Evolutionary conservation across 495 filamentous ascomycete genomes (phyloP), one percentile per base, ranked within the genome.

Genomic region (Penicillium simplicissimum): DNA sequence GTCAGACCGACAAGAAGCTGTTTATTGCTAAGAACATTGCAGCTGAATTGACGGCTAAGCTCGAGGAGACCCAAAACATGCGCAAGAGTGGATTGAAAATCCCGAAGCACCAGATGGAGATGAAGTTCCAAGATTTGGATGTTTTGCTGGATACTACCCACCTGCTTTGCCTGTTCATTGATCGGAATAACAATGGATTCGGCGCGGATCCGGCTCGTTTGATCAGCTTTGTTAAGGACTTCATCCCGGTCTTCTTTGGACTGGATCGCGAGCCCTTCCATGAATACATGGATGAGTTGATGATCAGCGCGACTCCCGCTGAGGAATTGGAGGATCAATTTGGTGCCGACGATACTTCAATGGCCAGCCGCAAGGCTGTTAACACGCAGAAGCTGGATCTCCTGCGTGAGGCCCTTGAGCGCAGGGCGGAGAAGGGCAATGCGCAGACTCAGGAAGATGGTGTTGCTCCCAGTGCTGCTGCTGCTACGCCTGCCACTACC

Each of bases 241-340:
- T 98, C 64, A 85, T 98, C 56, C 87, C 92, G 0, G 77, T 86
- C 1, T 98, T 98, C 81, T 97, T 97, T 64, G 92, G 90, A 43
- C 79, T 98, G 62, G 84, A 94, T 49, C 83, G 85, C 4, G 87
- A 90, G 8, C 84, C 82, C 19, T 91, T 97, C 59, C 85, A 90
- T 59, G 83, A 88, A n/a, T 85, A 85, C 55, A 86, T 96, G 63
- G 84, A 85, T 58, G 89, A 90, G 64, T 84, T 91, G 31, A 84
- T 87, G 25, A 75, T 76, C 72, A 85, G 63, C 60, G 87, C 72
- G 77, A 85, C 71, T 70, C 82, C 66, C 73, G 88, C 78, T 31
- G 89, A 93, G 61, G 93, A 96, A 58, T 80, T 81, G 11, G 88
- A 91, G 48, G 82, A 85, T 14, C 79, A 80, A 28, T 67, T 77